These are phyloP conservation scores for Candida sp. DNA, from an alignment of 1,139 yeast species.

Conservation along the genomic window DNA sequence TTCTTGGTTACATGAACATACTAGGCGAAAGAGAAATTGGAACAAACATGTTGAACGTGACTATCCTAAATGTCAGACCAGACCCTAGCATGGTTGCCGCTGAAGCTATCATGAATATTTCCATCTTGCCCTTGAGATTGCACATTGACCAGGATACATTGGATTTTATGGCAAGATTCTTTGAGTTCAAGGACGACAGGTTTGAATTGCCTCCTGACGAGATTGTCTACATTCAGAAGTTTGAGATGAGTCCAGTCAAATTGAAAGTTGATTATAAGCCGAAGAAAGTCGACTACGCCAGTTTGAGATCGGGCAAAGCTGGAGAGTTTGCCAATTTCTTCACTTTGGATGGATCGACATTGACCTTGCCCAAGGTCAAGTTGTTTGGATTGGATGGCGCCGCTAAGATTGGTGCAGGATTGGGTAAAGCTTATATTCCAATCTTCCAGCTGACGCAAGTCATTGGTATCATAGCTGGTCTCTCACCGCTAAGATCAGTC, in stretches of 20 bases:
- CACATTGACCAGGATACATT: slow-evolving; percentile 94
- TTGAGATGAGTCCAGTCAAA: slow-evolving; percentile 63
- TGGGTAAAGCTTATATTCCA: slow-evolving; percentile 86
- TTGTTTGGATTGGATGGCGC: slow-evolving; percentile 83
- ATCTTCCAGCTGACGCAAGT: slow-evolving; percentile 82
- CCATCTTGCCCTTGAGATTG: slow-evolving; percentile 73
- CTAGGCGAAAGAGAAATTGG: slow-evolving; percentile 75
- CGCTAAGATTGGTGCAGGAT: slow-evolving; percentile 54
- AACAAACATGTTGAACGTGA: slow-evolving; percentile 62
- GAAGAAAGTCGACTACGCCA: slow-evolving; percentile 82
- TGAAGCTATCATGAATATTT: slow-evolving; percentile 63
- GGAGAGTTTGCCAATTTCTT: slow-evolving; percentile 90
- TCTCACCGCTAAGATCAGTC: slow-evolving; percentile 80
- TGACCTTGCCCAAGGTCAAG: slow-evolving; percentile 62
- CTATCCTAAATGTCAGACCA: slow-evolving; percentile 68
- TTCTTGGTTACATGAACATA: slow-evolving; percentile 70
- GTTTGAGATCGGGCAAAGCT: slow-evolving; percentile 83
- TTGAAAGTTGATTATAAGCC: slow-evolving; percentile 92
- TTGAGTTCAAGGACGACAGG: slow-evolving; percentile 77
- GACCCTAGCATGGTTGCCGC: slow-evolving; percentile 65
- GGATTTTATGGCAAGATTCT: slow-evolving; percentile 80
- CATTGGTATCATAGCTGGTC: slow-evolving; percentile 79
- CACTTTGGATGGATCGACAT: slow-evolving; percentile 82
- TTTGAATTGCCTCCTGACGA: slow-evolving; percentile 65
- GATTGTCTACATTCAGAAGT: slow-evolving; percentile 67